These are phyloP conservation scores for Macadamia tetraphylla DNA, from an alignment of 164 flowering plant genomes.

Conservation along the genomic window DNA sequence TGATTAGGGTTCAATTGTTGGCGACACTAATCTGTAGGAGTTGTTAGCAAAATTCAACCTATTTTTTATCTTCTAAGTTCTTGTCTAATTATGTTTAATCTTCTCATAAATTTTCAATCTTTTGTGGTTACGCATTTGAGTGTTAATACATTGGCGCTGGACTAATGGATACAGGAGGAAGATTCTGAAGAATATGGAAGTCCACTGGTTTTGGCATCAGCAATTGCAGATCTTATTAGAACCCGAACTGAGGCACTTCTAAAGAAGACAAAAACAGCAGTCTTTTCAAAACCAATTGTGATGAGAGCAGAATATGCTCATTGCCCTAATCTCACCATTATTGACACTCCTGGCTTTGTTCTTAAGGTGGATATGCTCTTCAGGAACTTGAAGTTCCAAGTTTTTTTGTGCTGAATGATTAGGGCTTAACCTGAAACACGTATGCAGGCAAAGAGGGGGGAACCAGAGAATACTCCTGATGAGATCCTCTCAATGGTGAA, in stretches of 20 bases:
- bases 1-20: background rate
- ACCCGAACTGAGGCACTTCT: constrained; percentile 72
- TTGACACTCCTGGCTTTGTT: constrained; percentile 97
- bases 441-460: constrained; percentile 92
- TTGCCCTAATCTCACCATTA: constrained; percentile 94
- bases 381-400: no score
- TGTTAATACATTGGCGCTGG: constrained; percentile 7
- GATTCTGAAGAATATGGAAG: constrained; percentile 97
- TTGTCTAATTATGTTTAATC: background rate
- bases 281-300: constrained; percentile 91
- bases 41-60: background rate
- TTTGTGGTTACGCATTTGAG: no score
- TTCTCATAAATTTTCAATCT: background rate
- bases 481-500: constrained; percentile 95
- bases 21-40: background rate
- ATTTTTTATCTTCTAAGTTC: background rate
- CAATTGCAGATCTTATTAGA: constrained; percentile 84
- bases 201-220: constrained; percentile 56
- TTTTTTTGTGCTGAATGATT: background rate
- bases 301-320: constrained; percentile 98
- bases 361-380: constrained; percentile 56
- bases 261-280: constrained; percentile 64
- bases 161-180: constrained; percentile 58
- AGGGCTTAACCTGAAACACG: background rate
- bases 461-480: constrained; percentile 90